A percentile compares a stretch with the other conserved stretches of the same genome.
Conservation (phyloP, 2,329 filamentous ascomycete genomes). For the Dothidotthia symphoricarpi region DNA sequence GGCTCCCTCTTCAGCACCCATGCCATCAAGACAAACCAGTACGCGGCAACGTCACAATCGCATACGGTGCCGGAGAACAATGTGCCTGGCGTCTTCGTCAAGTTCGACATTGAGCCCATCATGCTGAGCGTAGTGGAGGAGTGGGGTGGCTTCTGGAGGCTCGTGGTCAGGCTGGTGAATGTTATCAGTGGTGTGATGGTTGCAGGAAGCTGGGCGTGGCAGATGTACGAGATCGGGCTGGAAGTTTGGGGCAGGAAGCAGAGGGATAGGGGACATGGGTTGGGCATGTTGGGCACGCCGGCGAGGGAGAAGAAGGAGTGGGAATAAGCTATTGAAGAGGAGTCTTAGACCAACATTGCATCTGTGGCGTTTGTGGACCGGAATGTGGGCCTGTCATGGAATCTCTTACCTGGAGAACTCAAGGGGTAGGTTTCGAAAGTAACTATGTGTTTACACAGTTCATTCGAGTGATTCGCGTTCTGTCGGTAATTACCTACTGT, state of each 20-base stretch:
- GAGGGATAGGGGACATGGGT: conserved; percentile 41
- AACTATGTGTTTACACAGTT: no score
- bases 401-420: no score
- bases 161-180: conserved; percentile 83
- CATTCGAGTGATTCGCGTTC: no score
- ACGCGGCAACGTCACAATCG: conserved; percentile 90
- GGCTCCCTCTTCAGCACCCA: conserved; percentile 44
- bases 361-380: no score
- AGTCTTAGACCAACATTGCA: no score
- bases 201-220: conserved; percentile 89
- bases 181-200: conserved; percentile 88
- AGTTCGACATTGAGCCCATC: conserved; percentile 98
- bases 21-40: conserved; percentile 90
- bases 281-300: conserved; percentile 49
- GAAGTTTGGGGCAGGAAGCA: conserved; percentile 50
- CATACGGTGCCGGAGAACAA: conserved; percentile 64
- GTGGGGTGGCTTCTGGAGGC: conserved; percentile 69
- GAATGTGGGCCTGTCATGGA: no score
- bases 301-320: conserved; percentile 11
- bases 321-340: conserved; percentile 1
- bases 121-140: conserved; percentile 81
- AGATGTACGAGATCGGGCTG: conserved; percentile 71
- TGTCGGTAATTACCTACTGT: no score
- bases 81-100: conserved; percentile 93
- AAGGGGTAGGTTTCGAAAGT: no score